These are phyloP conservation scores for Phytophthora tubulina DNA, from an alignment of 352 stramenopile species.

Conservation along the genomic window DNA sequence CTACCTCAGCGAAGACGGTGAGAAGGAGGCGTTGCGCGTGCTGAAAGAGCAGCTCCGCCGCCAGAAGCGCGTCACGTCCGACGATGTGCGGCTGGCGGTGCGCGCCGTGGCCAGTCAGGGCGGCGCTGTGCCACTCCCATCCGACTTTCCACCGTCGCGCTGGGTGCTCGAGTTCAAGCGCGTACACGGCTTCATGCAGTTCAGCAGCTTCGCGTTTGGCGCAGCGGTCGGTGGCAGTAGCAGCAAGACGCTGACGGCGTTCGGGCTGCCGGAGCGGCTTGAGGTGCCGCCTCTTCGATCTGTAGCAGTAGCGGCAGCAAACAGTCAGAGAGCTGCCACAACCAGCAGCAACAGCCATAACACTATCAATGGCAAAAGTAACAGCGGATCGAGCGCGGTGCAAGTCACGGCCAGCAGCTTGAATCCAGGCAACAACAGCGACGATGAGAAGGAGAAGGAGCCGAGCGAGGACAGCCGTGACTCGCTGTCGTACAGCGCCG, in stretches of 20 bases:
- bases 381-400: neutral
- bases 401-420: conserved; percentile 20
- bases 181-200: conserved; percentile 51
- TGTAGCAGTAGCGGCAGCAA: neutral
- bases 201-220: conserved; percentile 39
- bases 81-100: conserved; percentile 60
- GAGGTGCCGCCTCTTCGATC: conserved; percentile 11
- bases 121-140: conserved; percentile 40
- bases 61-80: conserved; percentile 55
- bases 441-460: conserved; percentile 19
- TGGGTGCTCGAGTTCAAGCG: conserved; percentile 68
- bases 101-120: conserved; percentile 54
- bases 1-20: conserved; percentile 45
- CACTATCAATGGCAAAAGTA: conserved; percentile 5
- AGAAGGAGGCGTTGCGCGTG: conserved; percentile 47
- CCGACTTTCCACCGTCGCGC: conserved; percentile 56
- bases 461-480: neutral
- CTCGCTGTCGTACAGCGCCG: neutral
- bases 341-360: neutral
- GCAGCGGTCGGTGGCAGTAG: neutral
- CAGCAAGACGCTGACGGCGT: neutral
- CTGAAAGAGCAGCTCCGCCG: conserved; percentile 54
- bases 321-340: neutral
- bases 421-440: neutral
- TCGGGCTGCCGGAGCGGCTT: conserved; percentile 23